Percentiles rank a stretch among this genome's conserved stretches.
phyloP scores from a whole-genome alignment of 495 filamentous ascomycete species.

The Friedmanniomyces endolithicus region DNA sequence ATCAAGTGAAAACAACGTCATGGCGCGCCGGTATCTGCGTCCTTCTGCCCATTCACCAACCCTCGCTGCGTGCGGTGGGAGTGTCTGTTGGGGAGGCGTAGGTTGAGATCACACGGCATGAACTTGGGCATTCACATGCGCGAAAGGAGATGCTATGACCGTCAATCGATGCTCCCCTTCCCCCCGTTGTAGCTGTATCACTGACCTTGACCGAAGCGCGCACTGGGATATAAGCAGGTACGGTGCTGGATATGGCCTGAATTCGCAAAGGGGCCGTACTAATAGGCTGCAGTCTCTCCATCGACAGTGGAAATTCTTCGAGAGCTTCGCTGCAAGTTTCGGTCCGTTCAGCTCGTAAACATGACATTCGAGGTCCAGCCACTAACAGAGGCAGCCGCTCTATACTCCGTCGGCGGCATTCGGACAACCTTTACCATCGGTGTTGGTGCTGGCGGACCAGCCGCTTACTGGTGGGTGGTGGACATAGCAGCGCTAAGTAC shows the following conservation, averaged over 20 bases:
- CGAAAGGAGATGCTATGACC: slow-evolving; percentile 28
- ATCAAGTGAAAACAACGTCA: slow-evolving; percentile 17
- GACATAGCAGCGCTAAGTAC: neutral
- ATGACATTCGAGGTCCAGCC: neutral
- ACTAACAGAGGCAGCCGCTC: slow-evolving; percentile 32
- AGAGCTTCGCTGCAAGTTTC: slow-evolving; percentile 45
- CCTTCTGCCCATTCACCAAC: slow-evolving; percentile 13
- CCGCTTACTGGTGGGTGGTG: slow-evolving; percentile 39
- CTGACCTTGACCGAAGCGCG: slow-evolving; percentile 16
- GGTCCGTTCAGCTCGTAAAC: too few relatives aligned
- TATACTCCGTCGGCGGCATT: slow-evolving; percentile 46
- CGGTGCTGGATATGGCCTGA: neutral
- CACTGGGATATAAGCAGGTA: slow-evolving; percentile 26
- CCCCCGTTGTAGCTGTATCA: neutral
- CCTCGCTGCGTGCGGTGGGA: slow-evolving; percentile 3
- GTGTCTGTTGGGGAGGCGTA: slow-evolving; percentile 9
- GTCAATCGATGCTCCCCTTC: slow-evolving; percentile 16
- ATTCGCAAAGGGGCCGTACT: neutral
- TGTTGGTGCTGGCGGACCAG: slow-evolving; percentile 44
- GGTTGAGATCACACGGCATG: slow-evolving; percentile 28
- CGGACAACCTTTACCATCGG: slow-evolving; percentile 45
- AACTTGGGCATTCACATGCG: slow-evolving; percentile 29
- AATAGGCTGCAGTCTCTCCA: slow-evolving; percentile 17
- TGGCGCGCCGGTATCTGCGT: slow-evolving; percentile 26
- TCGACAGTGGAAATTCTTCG: slow-evolving; percentile 33